Evolutionary conservation across 306 rosid genomes (phyloP).

Genomic region (Rubus idaeus): DNA sequence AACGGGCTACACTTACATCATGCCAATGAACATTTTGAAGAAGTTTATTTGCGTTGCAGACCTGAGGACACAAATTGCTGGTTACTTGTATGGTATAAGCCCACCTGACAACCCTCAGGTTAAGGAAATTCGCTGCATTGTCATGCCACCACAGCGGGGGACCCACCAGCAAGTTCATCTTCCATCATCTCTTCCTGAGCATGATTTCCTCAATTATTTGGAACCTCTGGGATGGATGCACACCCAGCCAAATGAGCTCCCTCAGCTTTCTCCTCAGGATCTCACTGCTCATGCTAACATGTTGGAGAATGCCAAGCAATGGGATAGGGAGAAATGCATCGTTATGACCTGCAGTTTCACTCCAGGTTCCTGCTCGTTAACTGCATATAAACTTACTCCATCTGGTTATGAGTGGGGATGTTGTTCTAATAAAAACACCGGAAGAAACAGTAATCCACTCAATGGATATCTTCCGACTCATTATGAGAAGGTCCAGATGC

Average conservation of each 20-base stretch:
- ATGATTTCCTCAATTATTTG: slow-evolving; percentile 86
- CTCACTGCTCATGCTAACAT: slow-evolving; percentile 85
- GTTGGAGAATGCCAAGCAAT: slow-evolving; percentile 89
- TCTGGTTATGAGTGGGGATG: slow-evolving; percentile 99
- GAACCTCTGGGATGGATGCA: slow-evolving; percentile 99
- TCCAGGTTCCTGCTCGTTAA: slow-evolving; percentile 93
- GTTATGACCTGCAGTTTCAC: slow-evolving; percentile 95
- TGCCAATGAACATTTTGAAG: slow-evolving; percentile 96
- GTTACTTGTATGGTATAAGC: slow-evolving; percentile 89
- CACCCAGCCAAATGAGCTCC: slow-evolving; percentile 96
- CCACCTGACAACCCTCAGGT: slow-evolving; percentile 99
- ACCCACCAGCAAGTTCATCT: slow-evolving; percentile 96
- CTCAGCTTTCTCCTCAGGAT: slow-evolving; percentile 98
- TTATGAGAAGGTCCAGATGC: slow-evolving; percentile 98
- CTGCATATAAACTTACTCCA: slow-evolving; percentile 89
- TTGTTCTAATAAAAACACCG: slow-evolving; percentile 70
- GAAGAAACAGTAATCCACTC: slow-evolving; percentile 74
- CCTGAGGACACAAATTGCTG: slow-evolving; percentile 91
- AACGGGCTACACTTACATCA: slow-evolving; percentile 92
- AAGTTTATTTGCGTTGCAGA: slow-evolving; percentile 94
- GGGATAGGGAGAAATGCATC: slow-evolving; percentile 96
- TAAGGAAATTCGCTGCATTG: slow-evolving; percentile 94
- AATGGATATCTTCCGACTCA: slow-evolving; percentile 92
- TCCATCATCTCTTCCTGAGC: slow-evolving; percentile 90
- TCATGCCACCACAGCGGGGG: slow-evolving; percentile 95